Evolutionary conservation across 305 asterid genomes (phyloP).

Genomic region (Fraxinus greggii): DNA sequence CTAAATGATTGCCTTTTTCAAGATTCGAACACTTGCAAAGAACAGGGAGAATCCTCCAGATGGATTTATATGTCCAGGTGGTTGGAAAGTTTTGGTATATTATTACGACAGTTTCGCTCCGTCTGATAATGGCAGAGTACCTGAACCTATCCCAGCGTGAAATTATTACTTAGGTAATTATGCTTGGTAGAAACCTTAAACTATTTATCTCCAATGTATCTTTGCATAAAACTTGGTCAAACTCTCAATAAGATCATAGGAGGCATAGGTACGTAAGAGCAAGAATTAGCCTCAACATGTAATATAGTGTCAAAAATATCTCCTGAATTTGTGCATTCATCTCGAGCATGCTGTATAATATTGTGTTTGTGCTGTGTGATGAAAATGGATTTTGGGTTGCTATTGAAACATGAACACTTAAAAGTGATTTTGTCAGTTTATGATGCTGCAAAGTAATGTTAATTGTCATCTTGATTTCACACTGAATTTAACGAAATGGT

Average conservation of each 20-base stretch:
- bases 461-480: not conserved
- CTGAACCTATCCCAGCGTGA: constrained; percentile 63
- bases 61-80: constrained; percentile 95
- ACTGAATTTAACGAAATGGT: not conserved
- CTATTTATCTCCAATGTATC: constrained; percentile 27
- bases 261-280: constrained; percentile 34
- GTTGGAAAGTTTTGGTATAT: constrained; percentile 89
- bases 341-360: constrained; percentile 26
- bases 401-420: not conserved
- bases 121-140: constrained; percentile 48
- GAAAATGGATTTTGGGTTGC: constrained; percentile 18
- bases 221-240: constrained; percentile 26
- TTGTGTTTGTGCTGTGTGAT: constrained; percentile 12
- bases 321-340: constrained; percentile 26
- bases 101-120: constrained; percentile 67
- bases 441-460: not conserved
- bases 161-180: constrained; percentile 16
- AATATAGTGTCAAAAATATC: constrained; percentile 24
- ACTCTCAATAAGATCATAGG: constrained; percentile 32
- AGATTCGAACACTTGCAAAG: constrained; percentile 90
- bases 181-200: constrained; percentile 17
- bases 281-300: constrained; percentile 39
- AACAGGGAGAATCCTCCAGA: constrained; percentile 82
- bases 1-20: constrained; percentile 9
- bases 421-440: not conserved